Base-by-base conservation (phyloP, 345 rosid genomes). In the Salix koriyanagi region DNA sequence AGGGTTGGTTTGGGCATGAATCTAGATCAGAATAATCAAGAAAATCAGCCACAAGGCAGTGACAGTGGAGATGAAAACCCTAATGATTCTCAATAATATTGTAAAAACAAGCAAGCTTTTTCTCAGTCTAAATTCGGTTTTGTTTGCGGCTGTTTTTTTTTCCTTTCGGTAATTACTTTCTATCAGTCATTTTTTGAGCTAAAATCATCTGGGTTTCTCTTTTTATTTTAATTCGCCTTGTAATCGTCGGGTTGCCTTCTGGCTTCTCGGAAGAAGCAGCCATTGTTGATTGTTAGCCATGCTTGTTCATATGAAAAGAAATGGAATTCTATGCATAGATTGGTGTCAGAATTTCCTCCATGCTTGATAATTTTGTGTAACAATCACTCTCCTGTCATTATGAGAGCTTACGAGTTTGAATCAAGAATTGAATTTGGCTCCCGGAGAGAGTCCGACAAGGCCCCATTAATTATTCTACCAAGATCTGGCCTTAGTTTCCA, bases 1-100 rank as follows among this genome's bases (percentile, higher is more conserved):
- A 75, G 87, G 66, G 81, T 73, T 54, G 89, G 89, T 73, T 80
- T 89, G 72, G 94, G 85, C 10, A 90, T 92, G 94, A 85, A 87
- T 70, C 80, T 89, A 65, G 90, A 89, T 58, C 90, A 88, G 26
- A 81, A 73, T 25, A 83, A 64, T 52, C 84, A 73, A 58, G 86
- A 84, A 66, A 84, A 79, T 80, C 93, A 84, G 26, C 79, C 71
- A 34, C 83, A 85, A 77, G 79, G 78, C 58, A 76, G 86, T 81
- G 88, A 84, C 52, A 84, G 86, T 75, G 88, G 85, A 73, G 90
- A 86, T 78, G 89, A 87, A 68, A 86, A 87, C 42, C 87, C 87
- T 76, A 72, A 44, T 69, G 73, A 74, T 77, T 84, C 88, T 25
- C 86, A 82, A 58, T 82, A 79, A 78, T 73, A 34, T 46, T 16